Evolutionary conservation across 179 eudicot genomes (phyloP).

Genomic region (Carnegiea gigantea): DNA sequence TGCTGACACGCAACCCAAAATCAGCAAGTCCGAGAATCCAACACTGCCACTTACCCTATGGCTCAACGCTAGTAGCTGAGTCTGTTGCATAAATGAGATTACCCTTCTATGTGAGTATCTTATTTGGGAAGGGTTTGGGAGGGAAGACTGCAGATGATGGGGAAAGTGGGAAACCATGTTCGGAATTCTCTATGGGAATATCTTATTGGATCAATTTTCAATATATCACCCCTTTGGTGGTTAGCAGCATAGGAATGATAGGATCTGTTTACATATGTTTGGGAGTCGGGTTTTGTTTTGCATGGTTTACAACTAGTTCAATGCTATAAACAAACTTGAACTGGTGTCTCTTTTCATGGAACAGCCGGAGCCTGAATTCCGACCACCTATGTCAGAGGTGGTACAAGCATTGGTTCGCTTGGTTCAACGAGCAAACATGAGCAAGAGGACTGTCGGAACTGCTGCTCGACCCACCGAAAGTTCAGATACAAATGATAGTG

Average conservation of each 20-base stretch:
- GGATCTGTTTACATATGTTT: not conserved
- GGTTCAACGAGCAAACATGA: constrained; percentile 96
- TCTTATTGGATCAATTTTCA: too few relatives aligned
- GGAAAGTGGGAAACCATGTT: too few relatives aligned
- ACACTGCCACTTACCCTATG: too few relatives aligned
- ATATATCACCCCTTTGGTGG: not conserved
- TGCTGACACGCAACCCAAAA: too few relatives aligned
- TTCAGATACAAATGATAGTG: constrained; percentile 39
- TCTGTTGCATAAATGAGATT: too few relatives aligned
- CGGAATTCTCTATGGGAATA: too few relatives aligned
- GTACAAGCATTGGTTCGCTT: constrained; percentile 88
- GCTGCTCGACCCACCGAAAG: constrained; percentile 35
- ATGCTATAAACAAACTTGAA: not conserved
- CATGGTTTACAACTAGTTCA: not conserved
- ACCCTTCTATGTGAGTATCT: too few relatives aligned
- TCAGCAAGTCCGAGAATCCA: too few relatives aligned
- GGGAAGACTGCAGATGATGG: too few relatives aligned
- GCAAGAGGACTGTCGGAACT: constrained; percentile 87
- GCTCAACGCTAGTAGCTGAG: too few relatives aligned
- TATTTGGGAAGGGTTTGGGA: too few relatives aligned
- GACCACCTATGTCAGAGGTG: constrained; percentile 99
- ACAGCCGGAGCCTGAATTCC: constrained; percentile 98
- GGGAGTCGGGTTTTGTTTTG: not conserved
- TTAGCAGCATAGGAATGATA: not conserved
- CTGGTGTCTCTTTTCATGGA: constrained; percentile 2